Evolutionary conservation across 179 eudicot species (phyloP).

Genomic region (Heliamphora pulchella): DNA sequence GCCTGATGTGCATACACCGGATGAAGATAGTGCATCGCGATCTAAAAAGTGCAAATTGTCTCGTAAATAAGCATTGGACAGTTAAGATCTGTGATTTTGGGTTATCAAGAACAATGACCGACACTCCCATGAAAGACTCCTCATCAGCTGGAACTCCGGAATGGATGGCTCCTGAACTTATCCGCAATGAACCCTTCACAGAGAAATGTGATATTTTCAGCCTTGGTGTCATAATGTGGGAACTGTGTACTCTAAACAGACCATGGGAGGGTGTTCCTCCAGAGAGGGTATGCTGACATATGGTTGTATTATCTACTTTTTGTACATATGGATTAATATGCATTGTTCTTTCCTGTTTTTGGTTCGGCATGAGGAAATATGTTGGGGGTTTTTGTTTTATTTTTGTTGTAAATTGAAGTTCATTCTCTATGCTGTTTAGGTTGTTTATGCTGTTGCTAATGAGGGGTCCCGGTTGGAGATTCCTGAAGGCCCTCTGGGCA

Average conservation of each 20-base stretch:
- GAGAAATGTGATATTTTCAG: constrained; percentile 96
- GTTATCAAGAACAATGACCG: constrained; percentile 65
- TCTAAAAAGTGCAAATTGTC: constrained; percentile 94
- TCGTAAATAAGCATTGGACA: constrained; percentile 86
- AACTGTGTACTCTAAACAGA: constrained; percentile 74
- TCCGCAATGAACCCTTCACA: constrained; percentile 82
- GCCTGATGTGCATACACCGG: constrained; percentile 92
- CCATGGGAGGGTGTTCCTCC: constrained; percentile 95
- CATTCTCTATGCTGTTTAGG: constrained; percentile 35
- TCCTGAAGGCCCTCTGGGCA: constrained; percentile 90
- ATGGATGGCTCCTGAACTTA: constrained; percentile 99
- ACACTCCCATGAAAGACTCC: constrained; percentile 43
- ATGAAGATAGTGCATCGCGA: constrained; percentile 94
- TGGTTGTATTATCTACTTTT: background rate
- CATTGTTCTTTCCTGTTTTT: background rate
- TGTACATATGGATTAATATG: background rate
- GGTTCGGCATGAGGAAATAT: background rate
- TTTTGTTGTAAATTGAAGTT: background rate
- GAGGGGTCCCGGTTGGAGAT: constrained; percentile 73
- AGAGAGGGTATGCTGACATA: constrained; percentile 48
- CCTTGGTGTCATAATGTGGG: constrained; percentile 98
- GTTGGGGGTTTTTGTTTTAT: background rate
- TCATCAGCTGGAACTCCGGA: constrained; percentile 96
- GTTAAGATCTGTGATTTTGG: constrained; percentile 97
- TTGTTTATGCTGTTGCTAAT: constrained; percentile 76